Conservation (phyloP, 106 monocot genomes). For the Acorus gramineus region DNA sequence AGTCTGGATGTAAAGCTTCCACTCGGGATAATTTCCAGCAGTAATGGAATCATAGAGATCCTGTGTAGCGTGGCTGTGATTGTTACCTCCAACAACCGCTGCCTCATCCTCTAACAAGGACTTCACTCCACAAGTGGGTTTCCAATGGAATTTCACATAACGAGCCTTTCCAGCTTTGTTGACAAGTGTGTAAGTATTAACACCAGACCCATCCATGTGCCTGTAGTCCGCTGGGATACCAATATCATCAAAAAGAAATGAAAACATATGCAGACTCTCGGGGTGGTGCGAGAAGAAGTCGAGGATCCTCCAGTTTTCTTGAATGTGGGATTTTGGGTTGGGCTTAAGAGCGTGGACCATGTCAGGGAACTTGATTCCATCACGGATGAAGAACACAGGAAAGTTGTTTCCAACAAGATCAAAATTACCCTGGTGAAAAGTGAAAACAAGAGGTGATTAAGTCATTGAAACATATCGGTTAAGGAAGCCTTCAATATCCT, state of each 20-base stretch:
- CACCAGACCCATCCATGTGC: constrained; percentile 84
- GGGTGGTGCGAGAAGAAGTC: constrained; percentile 91
- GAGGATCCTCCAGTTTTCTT: constrained; percentile 70
- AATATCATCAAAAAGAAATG: constrained; percentile 72
- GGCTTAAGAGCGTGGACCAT: constrained; percentile 80
- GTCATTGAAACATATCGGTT: too few relatives aligned
- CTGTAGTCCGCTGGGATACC: constrained; percentile 60
- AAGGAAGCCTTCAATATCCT: too few relatives aligned
- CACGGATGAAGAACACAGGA: constrained; percentile 81
- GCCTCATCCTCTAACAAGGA: constrained; percentile 57
- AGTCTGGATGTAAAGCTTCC: constrained; percentile 73
- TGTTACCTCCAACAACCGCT: constrained; percentile 54
- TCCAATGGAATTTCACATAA: constrained; percentile 85
- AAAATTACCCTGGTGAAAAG: constrained; percentile 47
- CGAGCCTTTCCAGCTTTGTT: constrained; percentile 50
- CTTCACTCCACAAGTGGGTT: constrained; percentile 73
- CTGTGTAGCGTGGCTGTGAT: constrained; percentile 81
- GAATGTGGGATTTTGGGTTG: constrained; percentile 71
- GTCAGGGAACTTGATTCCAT: constrained; percentile 81
- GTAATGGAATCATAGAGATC: constrained; percentile 69
- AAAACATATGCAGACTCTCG: constrained; percentile 71
- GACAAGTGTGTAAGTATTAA: constrained; percentile 65
- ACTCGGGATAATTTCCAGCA: constrained; percentile 69
- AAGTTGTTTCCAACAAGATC: constrained; percentile 85
- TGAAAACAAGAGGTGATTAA: too few relatives aligned